Base-by-base conservation (phyloP, 805 yeast genomes). In the Suhomyces xylopsoci region DNA sequence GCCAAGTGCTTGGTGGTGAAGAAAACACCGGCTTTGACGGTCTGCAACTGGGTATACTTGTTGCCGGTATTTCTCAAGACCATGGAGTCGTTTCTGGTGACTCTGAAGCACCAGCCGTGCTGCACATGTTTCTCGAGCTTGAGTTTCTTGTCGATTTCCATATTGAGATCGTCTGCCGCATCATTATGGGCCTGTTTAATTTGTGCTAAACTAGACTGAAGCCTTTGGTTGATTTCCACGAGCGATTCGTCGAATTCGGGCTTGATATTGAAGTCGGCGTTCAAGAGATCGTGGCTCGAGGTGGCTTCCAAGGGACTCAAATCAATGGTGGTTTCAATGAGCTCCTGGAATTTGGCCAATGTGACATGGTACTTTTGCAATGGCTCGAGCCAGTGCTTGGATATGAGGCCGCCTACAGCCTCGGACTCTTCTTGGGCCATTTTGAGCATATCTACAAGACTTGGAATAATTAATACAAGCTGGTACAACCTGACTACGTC, bases 71-170 rank as follows among this genome's bases (percentile, higher is more conserved):
- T 81, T 60, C 98, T 81, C 53, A 94, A 75, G 19, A 88, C 85
- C 9, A 87, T 77, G 2, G 97, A 92, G 63, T 94, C 98, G 51
- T 83, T 85, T 67, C 99, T 81, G 1, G 99, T 94, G 20, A 94
- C 81, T 60, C 98, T 79, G 79, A 93, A 82, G 67, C 97, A 90
- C 96, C 97, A 92, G 19, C 97, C 97, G 67, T 90, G 96, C 25
- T 81, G 82, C 56, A 81, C 88, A 64, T 93, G 97, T 51, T 87
- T 83, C 66, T 94, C 99, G 47, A 94, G 71, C 67, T 94, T 94
- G 58, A 94, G 78, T 67, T 91, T 91, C 72, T 91, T 90, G 53
- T 90, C 97, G 3, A 87, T 77, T 54, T 92, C 98, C 69, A 91
- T 82, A 12, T 81, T 81, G 36, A 94, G 78, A 58, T 87, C 94